phyloP scores from a whole-genome alignment of 129 eudicot species.

The Helianthus annuus region DNA sequence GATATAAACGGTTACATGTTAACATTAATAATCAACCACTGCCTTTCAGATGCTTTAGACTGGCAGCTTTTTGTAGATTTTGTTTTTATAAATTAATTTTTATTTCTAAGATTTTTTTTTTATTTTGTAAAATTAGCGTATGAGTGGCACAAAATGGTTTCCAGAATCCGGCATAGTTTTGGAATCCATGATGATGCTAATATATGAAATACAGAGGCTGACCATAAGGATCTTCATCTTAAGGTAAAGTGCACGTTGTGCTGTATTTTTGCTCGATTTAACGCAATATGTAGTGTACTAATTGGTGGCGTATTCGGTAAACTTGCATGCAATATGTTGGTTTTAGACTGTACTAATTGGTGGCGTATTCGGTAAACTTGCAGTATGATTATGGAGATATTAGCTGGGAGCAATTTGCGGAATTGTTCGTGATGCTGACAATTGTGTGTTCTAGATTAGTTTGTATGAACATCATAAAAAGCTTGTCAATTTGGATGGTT shows the following conservation, averaged over 20 bases:
- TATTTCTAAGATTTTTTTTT: conserved; percentile 6
- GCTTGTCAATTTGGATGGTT: conserved; percentile 1
- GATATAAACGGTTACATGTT: conserved; percentile 23
- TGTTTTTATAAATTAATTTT: conserved; percentile 29
- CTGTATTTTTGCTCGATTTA: background rate
- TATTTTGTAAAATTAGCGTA: conserved; percentile 3
- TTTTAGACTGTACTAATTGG: too few species aligned
- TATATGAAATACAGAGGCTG: conserved; percentile 7
- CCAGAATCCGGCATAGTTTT: conserved; percentile 6
- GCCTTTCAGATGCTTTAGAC: conserved; percentile 1
- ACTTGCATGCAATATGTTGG: background rate
- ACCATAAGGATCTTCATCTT: conserved; percentile 12
- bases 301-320: background rate
- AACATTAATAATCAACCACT: conserved; percentile 18
- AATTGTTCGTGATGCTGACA: background rate
- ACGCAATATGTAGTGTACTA: background rate
- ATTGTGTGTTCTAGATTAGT: conserved; percentile 22
- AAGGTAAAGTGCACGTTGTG: background rate
- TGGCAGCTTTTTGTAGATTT: conserved; percentile 31
- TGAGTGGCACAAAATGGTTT: background rate
- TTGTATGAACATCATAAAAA: conserved; percentile 10
- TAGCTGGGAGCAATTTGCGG: conserved; percentile 16
- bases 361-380: too few species aligned
- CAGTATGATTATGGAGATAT: conserved; percentile 6
- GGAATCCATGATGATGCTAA: conserved; percentile 14